Conservation (phyloP, 139 green algal species). For the Auxenochlorella pyrenoidosa region DNA sequence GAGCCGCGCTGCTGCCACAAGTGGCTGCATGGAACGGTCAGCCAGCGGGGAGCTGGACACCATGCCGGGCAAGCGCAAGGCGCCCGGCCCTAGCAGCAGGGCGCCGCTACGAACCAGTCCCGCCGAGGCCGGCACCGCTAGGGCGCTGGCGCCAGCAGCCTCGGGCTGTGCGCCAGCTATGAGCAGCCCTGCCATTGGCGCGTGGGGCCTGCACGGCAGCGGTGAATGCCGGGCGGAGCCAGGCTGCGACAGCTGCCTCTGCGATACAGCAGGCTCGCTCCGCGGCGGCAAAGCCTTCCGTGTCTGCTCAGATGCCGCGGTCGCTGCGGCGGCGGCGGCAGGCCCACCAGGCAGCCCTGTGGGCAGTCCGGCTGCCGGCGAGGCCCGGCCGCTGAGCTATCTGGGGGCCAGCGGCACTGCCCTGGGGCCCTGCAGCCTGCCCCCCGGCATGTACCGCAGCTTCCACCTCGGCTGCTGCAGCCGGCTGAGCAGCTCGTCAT, state of each 20-base stretch:
- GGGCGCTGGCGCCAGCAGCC: not conserved
- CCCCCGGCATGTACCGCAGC: not conserved
- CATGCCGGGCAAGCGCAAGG: constrained; percentile 2
- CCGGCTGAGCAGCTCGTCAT: constrained; percentile 21
- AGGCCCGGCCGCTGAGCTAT: not conserved
- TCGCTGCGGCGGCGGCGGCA: not conserved
- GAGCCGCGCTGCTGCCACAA: not conserved
- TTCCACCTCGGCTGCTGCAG: constrained; percentile 25
- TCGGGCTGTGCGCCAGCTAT: not conserved
- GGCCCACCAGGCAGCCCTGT: not conserved
- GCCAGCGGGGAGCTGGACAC: not conserved
- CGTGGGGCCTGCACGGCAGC: not conserved
- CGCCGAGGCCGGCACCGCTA: not conserved
- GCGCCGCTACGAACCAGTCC: not conserved
- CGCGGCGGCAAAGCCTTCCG: constrained; percentile 5
- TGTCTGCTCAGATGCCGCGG: not conserved
- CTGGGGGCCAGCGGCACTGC: no score
- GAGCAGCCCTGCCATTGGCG: constrained; percentile 17
- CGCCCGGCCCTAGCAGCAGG: not conserved
- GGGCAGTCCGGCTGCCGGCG: not conserved
- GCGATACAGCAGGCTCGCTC: not conserved
- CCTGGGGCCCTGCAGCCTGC: not conserved
- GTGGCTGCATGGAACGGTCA: not conserved
- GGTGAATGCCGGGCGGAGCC: not conserved
- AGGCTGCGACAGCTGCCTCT: not conserved